Conservation (phyloP, 2,329 filamentous ascomycete genomes). For the Endoconidiophora laricicola region DNA sequence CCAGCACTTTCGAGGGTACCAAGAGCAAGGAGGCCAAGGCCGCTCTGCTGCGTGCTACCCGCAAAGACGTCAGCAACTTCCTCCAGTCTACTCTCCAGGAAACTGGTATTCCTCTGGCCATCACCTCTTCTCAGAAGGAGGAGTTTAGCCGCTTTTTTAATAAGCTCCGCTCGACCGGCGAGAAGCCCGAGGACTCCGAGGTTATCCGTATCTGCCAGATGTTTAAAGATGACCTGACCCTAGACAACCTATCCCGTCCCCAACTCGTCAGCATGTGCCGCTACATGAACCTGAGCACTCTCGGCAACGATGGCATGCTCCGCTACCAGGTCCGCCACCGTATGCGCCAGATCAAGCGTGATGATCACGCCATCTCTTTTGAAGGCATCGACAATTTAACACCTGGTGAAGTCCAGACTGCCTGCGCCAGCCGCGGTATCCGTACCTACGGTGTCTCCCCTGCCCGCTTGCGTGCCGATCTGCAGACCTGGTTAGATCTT, state of each 20-base stretch:
- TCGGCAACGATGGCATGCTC: constrained; percentile 94
- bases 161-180: constrained; percentile 82
- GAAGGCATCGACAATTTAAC: constrained; percentile 88
- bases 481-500: constrained; percentile 87
- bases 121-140: constrained; percentile 71
- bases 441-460: constrained; percentile 86
- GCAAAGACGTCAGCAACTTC: constrained; percentile 87
- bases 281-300: constrained; percentile 95
- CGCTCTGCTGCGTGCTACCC: constrained; percentile 59
- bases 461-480: constrained; percentile 69
- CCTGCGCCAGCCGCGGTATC: constrained; percentile 80
- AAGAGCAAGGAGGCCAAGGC: constrained; percentile 84
- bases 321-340: constrained; percentile 93
- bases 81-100: constrained; percentile 77
- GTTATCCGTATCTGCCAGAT: constrained; percentile 98
- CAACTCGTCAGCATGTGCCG: constrained; percentile 95
- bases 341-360: constrained; percentile 98
- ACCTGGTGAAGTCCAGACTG: constrained; percentile 83
- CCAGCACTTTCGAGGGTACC: constrained; percentile 90
- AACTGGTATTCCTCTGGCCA: constrained; percentile 77
- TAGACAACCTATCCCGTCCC: constrained; percentile 90
- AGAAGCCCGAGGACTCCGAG: constrained; percentile 72
- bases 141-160: constrained; percentile 96
- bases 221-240: constrained; percentile 91
- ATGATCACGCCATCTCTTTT: constrained; percentile 84